Evolutionary conservation across 2,329 filamentous ascomycete species (phyloP).

Genomic region (Stemphylium lycopersici): DNA sequence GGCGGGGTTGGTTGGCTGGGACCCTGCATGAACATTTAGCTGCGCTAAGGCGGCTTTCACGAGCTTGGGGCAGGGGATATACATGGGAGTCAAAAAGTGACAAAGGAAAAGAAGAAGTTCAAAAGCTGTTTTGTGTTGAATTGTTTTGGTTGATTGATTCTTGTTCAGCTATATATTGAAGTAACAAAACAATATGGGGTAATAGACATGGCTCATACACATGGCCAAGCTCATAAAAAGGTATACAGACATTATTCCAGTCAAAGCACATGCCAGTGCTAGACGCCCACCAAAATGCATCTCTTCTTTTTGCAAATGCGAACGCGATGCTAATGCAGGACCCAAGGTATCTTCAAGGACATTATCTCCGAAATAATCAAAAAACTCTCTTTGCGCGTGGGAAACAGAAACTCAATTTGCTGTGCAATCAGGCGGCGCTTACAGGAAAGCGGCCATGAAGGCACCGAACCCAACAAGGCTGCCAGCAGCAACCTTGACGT

Average conservation of each 20-base stretch:
- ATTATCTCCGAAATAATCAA: constrained; percentile 18
- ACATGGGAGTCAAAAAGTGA: too few species aligned
- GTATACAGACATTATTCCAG: constrained; percentile 15
- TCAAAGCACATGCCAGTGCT: constrained; percentile 31
- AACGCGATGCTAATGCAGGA: constrained; percentile 28
- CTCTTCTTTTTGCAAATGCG: constrained; percentile 11
- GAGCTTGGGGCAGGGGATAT: too few species aligned
- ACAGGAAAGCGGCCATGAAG: constrained; percentile 47
- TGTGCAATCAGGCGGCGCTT: constrained; percentile 14
- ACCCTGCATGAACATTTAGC: too few species aligned
- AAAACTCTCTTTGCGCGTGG: background rate
- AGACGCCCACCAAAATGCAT: constrained; percentile 11
- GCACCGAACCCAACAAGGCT: constrained; percentile 44
- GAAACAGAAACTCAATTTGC: background rate
- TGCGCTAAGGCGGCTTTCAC: too few species aligned
- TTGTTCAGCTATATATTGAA: constrained; percentile 13
- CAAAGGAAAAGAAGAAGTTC: too few species aligned
- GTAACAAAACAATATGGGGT: constrained; percentile 2
- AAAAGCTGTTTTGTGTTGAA: background rate
- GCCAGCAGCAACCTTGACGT: constrained; percentile 39
- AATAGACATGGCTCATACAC: constrained; percentile 5
- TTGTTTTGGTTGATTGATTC: constrained; percentile 10
- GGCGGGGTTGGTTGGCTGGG: constrained; percentile 3
- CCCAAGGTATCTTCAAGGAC: constrained; percentile 42
- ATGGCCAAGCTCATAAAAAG: constrained; percentile 12